Base-by-base conservation (phyloP, 1,284 basidiomycete species). In the Ustilago hordei region DNA sequence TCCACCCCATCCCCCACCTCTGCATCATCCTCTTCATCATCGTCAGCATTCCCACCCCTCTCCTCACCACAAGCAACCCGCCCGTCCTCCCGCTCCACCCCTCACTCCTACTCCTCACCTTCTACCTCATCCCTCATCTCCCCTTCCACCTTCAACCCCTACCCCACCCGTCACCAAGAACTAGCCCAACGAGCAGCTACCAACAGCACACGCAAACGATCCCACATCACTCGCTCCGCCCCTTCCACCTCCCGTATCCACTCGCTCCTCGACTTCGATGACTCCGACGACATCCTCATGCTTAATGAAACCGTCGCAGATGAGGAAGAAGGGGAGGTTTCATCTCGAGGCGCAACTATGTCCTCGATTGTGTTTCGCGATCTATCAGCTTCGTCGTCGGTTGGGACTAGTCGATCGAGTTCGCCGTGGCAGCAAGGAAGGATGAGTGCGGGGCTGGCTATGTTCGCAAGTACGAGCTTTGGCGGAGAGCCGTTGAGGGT, bases 291-390 rank as follows among this genome's bases (percentile, higher is more conserved):
- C 19, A 19, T 54, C 3, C 23, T 31, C 35, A 67, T 63, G 70
- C 58, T 39, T 9, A 47, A 58, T 28, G 47, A 41, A 19, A 47
- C 53, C 6, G 56, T 54, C 6, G 56, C 54, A 28, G 69, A 69
- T 19, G 60, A 55, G 13, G 72, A 77, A 13, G 60, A 66, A 17
- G 75, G 66, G 3, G 56, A 65, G 41, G 68, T 74, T 8, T 78
- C 75, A 3, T 50, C 75, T 6, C 60, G 67, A 4, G 75, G 75
- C 17, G 71, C 75, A 9, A 78, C 70, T 35, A 78, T 78, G 70
- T 73, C 75, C n/a, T 74, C 70, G 8, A 73, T 78, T 56, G 64
- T 74, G 0, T 78, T 78, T 31, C 70, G 75, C 15, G 75, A 78
- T 31, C 61, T 77, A 17, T 66, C 74, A 4, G 48, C 48, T 8